phyloP scores from a whole-genome alignment of 2,329 filamentous ascomycete species.

The Microdochium paspali region DNA sequence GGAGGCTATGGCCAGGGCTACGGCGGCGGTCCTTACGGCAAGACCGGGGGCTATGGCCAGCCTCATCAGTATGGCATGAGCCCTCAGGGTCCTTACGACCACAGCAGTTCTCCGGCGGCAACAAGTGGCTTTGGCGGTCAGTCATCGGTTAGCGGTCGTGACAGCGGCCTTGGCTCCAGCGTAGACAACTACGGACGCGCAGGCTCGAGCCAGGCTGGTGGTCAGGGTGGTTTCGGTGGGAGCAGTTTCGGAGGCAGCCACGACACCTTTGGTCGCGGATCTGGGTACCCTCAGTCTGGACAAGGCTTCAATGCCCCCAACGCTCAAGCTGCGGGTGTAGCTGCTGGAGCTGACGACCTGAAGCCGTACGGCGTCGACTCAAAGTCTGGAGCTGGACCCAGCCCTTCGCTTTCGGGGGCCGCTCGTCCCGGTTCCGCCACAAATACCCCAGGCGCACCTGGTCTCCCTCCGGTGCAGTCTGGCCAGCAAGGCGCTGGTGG shows the following conservation, averaged over 20 bases:
- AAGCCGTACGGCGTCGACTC: constrained; percentile 46
- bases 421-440: constrained; percentile 50
- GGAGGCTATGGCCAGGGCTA: constrained; percentile 42
- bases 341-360: constrained; percentile 39
- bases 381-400: constrained; percentile 45
- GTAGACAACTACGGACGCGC: constrained; percentile 45
- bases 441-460: constrained; percentile 38
- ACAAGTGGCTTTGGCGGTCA: constrained; percentile 36
- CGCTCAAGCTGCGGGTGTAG: constrained; percentile 32
- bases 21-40: constrained; percentile 39
- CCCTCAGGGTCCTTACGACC: constrained; percentile 47
- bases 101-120: constrained; percentile 42
- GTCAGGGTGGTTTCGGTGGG: constrained; percentile 38
- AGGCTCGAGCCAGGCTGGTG: constrained; percentile 37
- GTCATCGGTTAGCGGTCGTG: constrained; percentile 40
- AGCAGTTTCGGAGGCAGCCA: constrained; percentile 44
- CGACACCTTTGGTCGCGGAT: constrained; percentile 44
- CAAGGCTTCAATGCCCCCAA: constrained; percentile 43
- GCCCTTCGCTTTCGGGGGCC: constrained; percentile 44
- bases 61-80: constrained; percentile 45
- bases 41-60: constrained; percentile 44
- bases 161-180: constrained; percentile 38
- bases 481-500: constrained; percentile 42
- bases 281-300: constrained; percentile 43
- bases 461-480: constrained; percentile 46